Conservation (phyloP, 1,139 yeast species). For the Zygosaccharomyces sapae region DNA sequence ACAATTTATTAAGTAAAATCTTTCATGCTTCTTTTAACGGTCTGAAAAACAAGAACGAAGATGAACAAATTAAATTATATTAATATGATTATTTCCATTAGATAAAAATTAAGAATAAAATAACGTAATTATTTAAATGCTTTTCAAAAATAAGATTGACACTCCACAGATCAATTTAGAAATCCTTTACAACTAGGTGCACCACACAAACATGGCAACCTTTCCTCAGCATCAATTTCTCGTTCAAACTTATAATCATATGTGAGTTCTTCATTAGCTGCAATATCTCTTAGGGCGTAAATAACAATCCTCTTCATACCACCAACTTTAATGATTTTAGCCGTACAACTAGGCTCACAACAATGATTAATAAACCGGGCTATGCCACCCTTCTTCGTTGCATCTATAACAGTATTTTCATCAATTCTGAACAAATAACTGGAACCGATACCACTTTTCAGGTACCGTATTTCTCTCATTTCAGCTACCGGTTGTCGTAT, state of each 20-base stretch:
- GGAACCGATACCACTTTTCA: conserved; percentile 92
- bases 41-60: background rate
- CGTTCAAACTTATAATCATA: conserved; percentile 94
- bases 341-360: conserved; percentile 96
- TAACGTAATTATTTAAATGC: background rate
- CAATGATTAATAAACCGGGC: conserved; percentile 96
- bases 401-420: conserved; percentile 92
- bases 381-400: conserved; percentile 94
- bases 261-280: conserved; percentile 86
- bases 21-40: too few species aligned
- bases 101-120: background rate
- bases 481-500: conserved; percentile 94
- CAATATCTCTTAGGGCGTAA: conserved; percentile 85
- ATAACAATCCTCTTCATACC: conserved; percentile 93
- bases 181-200: conserved; percentile 92
- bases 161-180: conserved; percentile 51
- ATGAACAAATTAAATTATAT: too few species aligned
- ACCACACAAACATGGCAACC: conserved; percentile 91
- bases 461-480: conserved; percentile 78
- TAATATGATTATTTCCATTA: background rate
- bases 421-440: conserved; percentile 89
- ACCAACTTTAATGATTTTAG: conserved; percentile 91
- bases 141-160: background rate
- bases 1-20: too few species aligned
- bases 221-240: conserved; percentile 83